Evolutionary conservation across 2,329 filamentous ascomycete species (phyloP), one percentile per base, ranked within the genome.

Genomic region (Dichotomopilus funicola): DNA sequence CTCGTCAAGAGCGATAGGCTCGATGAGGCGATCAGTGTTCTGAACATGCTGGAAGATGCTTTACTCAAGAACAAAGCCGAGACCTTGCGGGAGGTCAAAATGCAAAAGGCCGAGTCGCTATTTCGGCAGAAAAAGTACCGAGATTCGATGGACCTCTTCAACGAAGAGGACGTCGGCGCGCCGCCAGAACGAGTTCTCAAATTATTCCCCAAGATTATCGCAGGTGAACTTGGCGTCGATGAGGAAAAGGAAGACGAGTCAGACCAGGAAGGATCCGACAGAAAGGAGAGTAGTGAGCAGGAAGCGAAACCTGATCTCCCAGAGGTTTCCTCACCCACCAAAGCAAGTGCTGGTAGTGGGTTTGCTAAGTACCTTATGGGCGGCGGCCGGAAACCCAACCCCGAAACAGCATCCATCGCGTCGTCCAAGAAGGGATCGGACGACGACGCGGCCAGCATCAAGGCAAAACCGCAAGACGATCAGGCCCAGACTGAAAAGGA

Each of bases 31-130:
- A 87, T 97, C 59, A 96, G 91, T 66, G 75, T 99, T 7, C 75
- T 97, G 6, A 79, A 81, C 49, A 91, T 96, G 84, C 80, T 99
- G 0, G 94, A 99, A 71, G 92, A 96, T 70, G 95, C 92, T 0
- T 74, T 99, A 27, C 76, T 99, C 27, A 82, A 83, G 47, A 83
- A 95, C 70, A 99, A 99, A 71, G 78, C 79, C 7, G 85, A 87
- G 49, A 86, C 88, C 8, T 78, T 96, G 57, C 82, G 91, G 34
- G 87, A 95, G 64, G 85, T 95, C 64, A 95, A 92, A 73, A 94
- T 95, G 75, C 80, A 88, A 62, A 99, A 99, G 69, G 94, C 92
- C 0, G 89, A 95, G 68, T 74, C 78, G 11, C 74, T 97, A 4
- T 99, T 99, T 65, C 83, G 85, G 56, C 78, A 88, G 62, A 87